A percentile compares a stretch with the other conserved stretches of the same genome.
Conservation (phyloP, 108 stramenopile species). For the Mediolabrus comicus region DNA sequence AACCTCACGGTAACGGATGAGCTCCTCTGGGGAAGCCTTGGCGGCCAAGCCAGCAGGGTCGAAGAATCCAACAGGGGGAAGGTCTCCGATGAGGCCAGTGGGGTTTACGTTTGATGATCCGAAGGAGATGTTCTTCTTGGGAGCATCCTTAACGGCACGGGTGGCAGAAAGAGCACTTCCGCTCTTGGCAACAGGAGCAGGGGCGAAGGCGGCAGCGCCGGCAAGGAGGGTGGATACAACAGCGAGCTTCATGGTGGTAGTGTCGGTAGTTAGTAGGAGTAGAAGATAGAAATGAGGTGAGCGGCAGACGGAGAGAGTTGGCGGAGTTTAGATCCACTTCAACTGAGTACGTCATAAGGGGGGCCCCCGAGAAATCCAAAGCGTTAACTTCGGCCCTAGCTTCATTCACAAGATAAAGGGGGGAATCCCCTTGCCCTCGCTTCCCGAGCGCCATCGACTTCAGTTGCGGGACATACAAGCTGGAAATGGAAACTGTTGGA, state of each 20-base stretch:
- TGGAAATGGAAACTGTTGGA: too few relatives aligned
- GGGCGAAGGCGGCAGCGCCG: slow-evolving; percentile 78
- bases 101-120: slow-evolving; percentile 1
- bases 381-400: background rate
- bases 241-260: slow-evolving; percentile 66
- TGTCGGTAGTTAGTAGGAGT: background rate
- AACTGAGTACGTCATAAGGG: slow-evolving; percentile 1
- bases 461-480: too few relatives aligned
- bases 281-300: background rate
- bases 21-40: slow-evolving; percentile 37
- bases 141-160: slow-evolving; percentile 1
- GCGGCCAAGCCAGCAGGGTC: slow-evolving; percentile 51
- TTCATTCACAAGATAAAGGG: background rate
- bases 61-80: slow-evolving; percentile 52
- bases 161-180: slow-evolving; percentile 66
- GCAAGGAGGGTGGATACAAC: slow-evolving; percentile 58
- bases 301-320: background rate
- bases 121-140: slow-evolving; percentile 1
- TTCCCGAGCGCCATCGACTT: too few relatives aligned
- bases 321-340: background rate
- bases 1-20: slow-evolving; percentile 46
- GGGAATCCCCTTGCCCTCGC: background rate
- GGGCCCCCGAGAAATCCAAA: background rate
- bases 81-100: slow-evolving; percentile 54
- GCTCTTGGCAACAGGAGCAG: slow-evolving; percentile 50